Percentiles rank a stretch among this genome's conserved stretches.
phyloP scores from a whole-genome alignment of 148 eudicot species.

The Camellia japonica region DNA sequence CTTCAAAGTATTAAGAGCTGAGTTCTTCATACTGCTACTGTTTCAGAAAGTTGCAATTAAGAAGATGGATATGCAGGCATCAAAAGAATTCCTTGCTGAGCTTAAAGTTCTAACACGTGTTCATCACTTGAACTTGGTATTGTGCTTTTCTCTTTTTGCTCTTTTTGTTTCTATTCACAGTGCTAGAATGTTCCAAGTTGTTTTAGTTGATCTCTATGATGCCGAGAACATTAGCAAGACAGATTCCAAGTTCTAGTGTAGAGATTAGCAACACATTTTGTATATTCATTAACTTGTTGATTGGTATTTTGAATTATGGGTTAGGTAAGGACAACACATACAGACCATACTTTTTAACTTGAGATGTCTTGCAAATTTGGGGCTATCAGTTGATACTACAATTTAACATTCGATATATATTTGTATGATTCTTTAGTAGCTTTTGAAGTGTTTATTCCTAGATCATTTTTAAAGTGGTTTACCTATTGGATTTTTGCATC shows the following conservation, averaged over 20 bases:
- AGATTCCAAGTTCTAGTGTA: too few relatives aligned
- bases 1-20: not conserved
- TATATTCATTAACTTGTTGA: not conserved
- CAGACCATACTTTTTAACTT: not conserved
- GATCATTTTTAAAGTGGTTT: not conserved
- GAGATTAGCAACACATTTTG: not conserved
- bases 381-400: not conserved
- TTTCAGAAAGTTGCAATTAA: slow-evolving; percentile 60
- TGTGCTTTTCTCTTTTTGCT: not conserved
- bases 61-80: slow-evolving; percentile 51
- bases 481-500: not conserved
- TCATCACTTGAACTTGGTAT: slow-evolving; percentile 59
- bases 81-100: slow-evolving; percentile 56
- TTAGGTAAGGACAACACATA: not conserved
- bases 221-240: too few relatives aligned
- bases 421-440: not conserved
- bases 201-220: too few relatives aligned
- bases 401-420: not conserved
- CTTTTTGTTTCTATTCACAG: not conserved
- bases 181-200: not conserved
- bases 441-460: not conserved
- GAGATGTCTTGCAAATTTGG: not conserved
- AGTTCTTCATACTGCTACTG: not conserved
- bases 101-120: slow-evolving; percentile 55
- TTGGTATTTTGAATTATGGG: not conserved